phyloP scores from a whole-genome alignment of 2,329 filamentous ascomycete species.

The Huntiella decipiens region DNA sequence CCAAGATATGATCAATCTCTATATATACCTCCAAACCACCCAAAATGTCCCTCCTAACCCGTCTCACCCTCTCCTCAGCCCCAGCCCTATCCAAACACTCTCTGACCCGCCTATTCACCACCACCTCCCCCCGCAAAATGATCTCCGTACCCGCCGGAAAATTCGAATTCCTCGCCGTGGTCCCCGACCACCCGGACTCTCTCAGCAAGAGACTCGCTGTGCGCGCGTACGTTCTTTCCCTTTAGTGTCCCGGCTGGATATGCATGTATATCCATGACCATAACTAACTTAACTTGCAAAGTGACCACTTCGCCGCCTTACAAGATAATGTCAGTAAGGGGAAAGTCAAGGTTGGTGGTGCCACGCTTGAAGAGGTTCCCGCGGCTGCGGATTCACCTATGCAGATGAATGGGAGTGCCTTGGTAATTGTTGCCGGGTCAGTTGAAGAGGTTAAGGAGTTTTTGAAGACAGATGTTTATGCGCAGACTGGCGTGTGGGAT shows the following conservation, averaged over 20 bases:
- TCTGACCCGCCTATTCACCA: not conserved
- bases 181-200: conserved; percentile 45
- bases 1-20: not conserved
- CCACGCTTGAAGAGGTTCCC: conserved; percentile 46
- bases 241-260: not conserved
- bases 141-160: conserved; percentile 19
- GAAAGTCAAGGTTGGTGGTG: conserved; percentile 48
- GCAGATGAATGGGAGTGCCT: conserved; percentile 55
- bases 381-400: conserved; percentile 42
- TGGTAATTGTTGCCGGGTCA: conserved; percentile 47
- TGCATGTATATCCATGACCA: not conserved
- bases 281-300: not conserved
- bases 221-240: conserved; percentile 27
- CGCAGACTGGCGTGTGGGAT: conserved; percentile 60
- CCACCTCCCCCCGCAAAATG: conserved; percentile 15
- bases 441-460: conserved; percentile 49
- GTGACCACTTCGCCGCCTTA: conserved; percentile 36
- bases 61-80: not conserved
- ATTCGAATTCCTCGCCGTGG: conserved; percentile 48
- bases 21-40: not conserved
- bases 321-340: conserved; percentile 34
- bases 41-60: not conserved
- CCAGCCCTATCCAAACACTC: not conserved
- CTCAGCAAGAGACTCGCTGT: conserved; percentile 43
- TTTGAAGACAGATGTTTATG: conserved; percentile 56